These are phyloP conservation scores for Lactarius akahatsu DNA, from an alignment of 768 basidiomycete species.

Conservation along the genomic window DNA sequence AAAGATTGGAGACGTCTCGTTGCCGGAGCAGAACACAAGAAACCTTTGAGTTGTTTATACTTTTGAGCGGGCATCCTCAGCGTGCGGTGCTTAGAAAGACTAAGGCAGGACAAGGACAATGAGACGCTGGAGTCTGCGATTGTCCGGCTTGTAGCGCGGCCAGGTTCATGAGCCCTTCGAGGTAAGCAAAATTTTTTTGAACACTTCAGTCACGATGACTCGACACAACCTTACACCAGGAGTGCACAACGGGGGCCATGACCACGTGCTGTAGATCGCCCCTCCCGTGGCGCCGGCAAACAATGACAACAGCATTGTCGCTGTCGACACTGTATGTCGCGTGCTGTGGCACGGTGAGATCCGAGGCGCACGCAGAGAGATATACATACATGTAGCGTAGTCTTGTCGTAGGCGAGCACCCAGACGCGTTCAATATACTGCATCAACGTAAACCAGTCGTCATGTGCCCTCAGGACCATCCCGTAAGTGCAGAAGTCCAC, in stretches of 20 bases:
- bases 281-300: constrained; percentile 15
- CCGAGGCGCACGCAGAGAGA: not conserved
- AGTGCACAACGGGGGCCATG: constrained; percentile 20
- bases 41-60: constrained; percentile 16
- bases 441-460: not conserved
- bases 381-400: not conserved
- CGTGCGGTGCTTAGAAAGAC: not conserved
- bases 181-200: not conserved
- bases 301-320: constrained; percentile 24
- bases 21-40: constrained; percentile 14
- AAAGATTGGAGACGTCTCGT: constrained; percentile 10
- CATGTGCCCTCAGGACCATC: not conserved
- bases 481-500: no score
- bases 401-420: not conserved
- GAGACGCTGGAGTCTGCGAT: not conserved
- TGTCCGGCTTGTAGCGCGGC: constrained; percentile 2
- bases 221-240: constrained; percentile 3
- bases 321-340: constrained; percentile 27
- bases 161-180: constrained; percentile 17
- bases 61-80: not conserved
- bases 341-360: constrained; percentile 3
- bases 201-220: not conserved
- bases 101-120: not conserved
- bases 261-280: constrained; percentile 19
- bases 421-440: not conserved